Evolutionary conservation across 345 rosid genomes (phyloP).

Genomic region (Psidium guajava): DNA sequence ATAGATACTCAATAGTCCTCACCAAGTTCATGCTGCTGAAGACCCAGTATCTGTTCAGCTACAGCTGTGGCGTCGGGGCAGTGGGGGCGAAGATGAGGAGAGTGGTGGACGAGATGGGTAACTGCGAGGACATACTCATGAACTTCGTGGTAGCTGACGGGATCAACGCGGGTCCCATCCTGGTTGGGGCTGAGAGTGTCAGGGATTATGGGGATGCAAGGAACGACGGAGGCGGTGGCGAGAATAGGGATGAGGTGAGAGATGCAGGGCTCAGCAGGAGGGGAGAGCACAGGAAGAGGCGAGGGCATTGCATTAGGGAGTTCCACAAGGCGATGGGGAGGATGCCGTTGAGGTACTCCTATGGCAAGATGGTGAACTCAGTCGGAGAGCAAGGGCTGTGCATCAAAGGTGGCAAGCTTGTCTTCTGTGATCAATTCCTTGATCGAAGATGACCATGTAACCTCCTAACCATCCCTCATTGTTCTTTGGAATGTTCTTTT

Average conservation of each 20-base stretch:
- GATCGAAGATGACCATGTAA: neutral
- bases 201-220: constrained; percentile 12
- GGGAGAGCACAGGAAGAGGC: constrained; percentile 11
- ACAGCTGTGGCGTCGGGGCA: constrained; percentile 6
- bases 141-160: constrained; percentile 11
- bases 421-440: constrained; percentile 3
- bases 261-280: constrained; percentile 6
- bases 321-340: constrained; percentile 8
- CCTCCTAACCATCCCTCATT: neutral
- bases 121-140: constrained; percentile 16
- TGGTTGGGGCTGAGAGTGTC: constrained; percentile 10
- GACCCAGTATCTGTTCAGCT: constrained; percentile 6
- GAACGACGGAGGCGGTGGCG: neutral
- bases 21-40: constrained; percentile 14
- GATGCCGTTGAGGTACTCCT: constrained; percentile 12
- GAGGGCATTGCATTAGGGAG: constrained; percentile 6
- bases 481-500: neutral
- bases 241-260: constrained; percentile 1
- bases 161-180: constrained; percentile 3
- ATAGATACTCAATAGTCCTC: constrained; percentile 10
- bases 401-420: constrained; percentile 7
- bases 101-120: constrained; percentile 5
- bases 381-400: constrained; percentile 11
- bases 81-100: neutral
- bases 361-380: constrained; percentile 5